Percentiles rank a stretch among this genome's conserved stretches.
Conservation (phyloP, 1,284 basidiomycete species). For the Ceratobasidium sp. region DNA sequence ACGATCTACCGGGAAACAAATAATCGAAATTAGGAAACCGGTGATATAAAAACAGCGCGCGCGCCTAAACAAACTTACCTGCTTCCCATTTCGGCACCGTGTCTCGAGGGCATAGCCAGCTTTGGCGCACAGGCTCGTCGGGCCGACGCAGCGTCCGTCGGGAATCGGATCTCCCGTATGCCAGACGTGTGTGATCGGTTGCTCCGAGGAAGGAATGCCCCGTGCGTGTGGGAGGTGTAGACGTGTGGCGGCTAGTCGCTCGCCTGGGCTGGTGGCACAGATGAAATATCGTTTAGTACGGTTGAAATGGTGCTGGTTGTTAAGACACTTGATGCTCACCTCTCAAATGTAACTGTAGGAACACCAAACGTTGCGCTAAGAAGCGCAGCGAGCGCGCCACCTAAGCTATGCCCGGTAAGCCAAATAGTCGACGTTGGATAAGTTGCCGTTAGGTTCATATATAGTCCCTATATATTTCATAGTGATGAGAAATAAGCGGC, state of each 20-base stretch:
- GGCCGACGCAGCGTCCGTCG: constrained; percentile 46
- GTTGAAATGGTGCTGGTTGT: background rate
- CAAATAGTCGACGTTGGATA: constrained; percentile 92
- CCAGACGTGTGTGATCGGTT: constrained; percentile 73
- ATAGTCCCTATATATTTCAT: constrained; percentile 67
- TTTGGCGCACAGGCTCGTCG: constrained; percentile 77
- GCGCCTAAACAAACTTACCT: constrained; percentile 54
- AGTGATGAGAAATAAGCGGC: background rate
- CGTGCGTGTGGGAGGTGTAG: constrained; percentile 84
- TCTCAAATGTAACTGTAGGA: constrained; percentile 91
- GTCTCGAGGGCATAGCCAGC: constrained; percentile 86
- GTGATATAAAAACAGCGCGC: background rate
- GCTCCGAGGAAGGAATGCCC: constrained; percentile 47
- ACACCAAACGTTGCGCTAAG: constrained; percentile 95
- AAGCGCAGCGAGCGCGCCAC: constrained; percentile 89
- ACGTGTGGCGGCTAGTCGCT: constrained; percentile 86
- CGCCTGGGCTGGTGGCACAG: constrained; percentile 96
- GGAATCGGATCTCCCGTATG: constrained; percentile 84
- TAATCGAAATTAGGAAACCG: background rate
- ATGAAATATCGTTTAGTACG: constrained; percentile 71
- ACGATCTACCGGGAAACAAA: constrained; percentile 64
- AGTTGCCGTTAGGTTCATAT: constrained; percentile 83
- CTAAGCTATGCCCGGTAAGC: constrained; percentile 91
- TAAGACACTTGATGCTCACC: no score
- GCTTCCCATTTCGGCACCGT: constrained; percentile 86